phyloP scores from a whole-genome alignment of 768 basidiomycete species.

The Tephrocybe sp. region DNA sequence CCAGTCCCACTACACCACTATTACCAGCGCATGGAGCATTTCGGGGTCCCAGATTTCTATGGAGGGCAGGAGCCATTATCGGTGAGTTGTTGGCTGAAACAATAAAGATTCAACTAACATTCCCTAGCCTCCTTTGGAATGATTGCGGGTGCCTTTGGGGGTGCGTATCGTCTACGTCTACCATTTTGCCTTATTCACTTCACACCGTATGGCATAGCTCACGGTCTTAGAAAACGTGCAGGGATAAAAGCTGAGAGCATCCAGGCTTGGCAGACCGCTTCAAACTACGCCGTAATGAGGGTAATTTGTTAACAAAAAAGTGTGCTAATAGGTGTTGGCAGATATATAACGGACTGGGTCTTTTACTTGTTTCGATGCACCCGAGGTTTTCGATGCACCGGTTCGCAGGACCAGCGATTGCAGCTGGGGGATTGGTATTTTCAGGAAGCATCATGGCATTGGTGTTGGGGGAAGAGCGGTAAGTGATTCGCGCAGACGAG shows the following conservation, averaged over 20 bases:
- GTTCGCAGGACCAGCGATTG: conserved; percentile 69
- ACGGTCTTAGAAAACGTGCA: conserved; percentile 47
- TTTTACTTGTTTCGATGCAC: conserved; percentile 62
- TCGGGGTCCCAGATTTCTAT: conserved; percentile 27
- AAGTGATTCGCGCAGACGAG: conserved; percentile 2
- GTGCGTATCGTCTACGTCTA: conserved; percentile 19
- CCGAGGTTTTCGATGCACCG: conserved; percentile 54
- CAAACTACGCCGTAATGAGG: conserved; percentile 55
- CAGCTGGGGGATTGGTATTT: conserved; percentile 53
- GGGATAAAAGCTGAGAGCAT: conserved; percentile 51
- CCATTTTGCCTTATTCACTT: neutral
- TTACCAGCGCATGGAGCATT: conserved; percentile 15
- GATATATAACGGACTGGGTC: conserved; percentile 68
- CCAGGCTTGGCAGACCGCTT: conserved; percentile 60
- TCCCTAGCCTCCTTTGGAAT: conserved; percentile 45
- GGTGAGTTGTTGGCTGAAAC: conserved; percentile 24
- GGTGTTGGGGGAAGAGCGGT: conserved; percentile 47
- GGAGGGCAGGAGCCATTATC: conserved; percentile 41
- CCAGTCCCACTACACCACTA: conserved; percentile 27
- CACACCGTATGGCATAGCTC: conserved; percentile 29
- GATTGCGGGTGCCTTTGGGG: conserved; percentile 64
- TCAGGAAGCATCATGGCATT: conserved; percentile 61
- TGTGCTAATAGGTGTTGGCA: conserved; percentile 21
- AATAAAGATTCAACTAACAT: neutral
- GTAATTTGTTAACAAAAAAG: neutral